Percentiles rank a stretch among this genome's conserved stretches.
phyloP scores from a whole-genome alignment of 2,329 filamentous ascomycete genomes.

The Cladosporium sphaerospermum region DNA sequence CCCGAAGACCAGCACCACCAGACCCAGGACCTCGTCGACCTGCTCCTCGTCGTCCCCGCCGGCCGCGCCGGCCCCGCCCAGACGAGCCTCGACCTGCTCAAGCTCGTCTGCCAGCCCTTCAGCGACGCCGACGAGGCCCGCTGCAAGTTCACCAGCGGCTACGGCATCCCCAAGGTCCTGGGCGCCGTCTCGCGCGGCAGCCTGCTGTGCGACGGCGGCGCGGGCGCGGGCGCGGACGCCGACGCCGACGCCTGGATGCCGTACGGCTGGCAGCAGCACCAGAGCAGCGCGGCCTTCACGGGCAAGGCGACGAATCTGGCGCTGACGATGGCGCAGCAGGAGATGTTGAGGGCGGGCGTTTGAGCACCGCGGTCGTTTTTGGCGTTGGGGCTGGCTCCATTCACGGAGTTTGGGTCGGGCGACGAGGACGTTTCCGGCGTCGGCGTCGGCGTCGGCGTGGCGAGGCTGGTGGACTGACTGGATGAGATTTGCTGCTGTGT shows the following conservation, averaged over 20 bases:
- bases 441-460: no score
- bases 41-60: neutral
- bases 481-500: no score
- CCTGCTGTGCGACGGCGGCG: neutral
- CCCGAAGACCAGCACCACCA: neutral
- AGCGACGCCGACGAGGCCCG: neutral
- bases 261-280: constrained; percentile 9
- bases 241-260: constrained; percentile 2
- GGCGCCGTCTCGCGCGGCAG: neutral
- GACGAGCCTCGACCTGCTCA: constrained; percentile 1
- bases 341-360: neutral
- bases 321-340: constrained; percentile 5
- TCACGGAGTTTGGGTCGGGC: no score
- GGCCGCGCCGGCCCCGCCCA: constrained; percentile 4
- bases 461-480: no score
- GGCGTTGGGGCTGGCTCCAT: no score
- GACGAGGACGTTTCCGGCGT: no score
- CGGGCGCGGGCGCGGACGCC: neutral
- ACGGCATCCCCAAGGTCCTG: neutral
- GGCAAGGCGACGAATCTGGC: constrained; percentile 1
- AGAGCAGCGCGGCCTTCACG: constrained; percentile 2
- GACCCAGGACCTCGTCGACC: neutral
- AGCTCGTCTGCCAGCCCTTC: constrained; percentile 9
- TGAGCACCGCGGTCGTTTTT: neutral
- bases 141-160: neutral